Evolutionary conservation across 2,329 filamentous ascomycete species (phyloP), one percentile per base, ranked within the genome.

Genomic region (Zelopaecilomyces penicillatus): DNA sequence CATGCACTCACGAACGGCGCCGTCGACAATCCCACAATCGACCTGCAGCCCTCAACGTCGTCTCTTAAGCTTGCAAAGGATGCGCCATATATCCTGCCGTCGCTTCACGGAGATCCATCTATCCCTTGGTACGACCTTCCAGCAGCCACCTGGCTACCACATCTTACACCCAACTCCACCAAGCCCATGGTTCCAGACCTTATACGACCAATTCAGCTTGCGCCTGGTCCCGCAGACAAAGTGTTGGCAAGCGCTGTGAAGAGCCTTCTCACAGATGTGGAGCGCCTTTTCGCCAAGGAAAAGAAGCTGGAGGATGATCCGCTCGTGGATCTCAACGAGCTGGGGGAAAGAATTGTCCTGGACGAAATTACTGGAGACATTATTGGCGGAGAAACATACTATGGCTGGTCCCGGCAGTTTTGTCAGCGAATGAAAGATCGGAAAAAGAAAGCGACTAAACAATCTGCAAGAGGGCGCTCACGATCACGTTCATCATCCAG

Each of bases 361-460:
- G 80, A 88, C 53, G 78, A 83, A 52, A 66, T 78, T n/a, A 83
- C 78, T 0, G 82, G 82, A 0, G 78, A 84, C 3, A 65, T 82
- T 2, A 60, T 82, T 5, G 71, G 74, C 5, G 82, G 82, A 1
- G 82, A 87, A 50, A 87, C 85, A 1, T 94, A 94, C 61, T 94
- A 94, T 59, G 89, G 88, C 49, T 95, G 89, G 89, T 91, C 87
- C 5, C 75, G 78, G 34, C 70, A 71, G 1, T 93, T 95, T 54
- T 94, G 87, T 59, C 73, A 87, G 52, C 85, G 84, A 57, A 93
- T 93, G 84, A 87, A 83, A 64, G 66, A 71, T 41, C 70, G 75
- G 33, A 64, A 60, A 29, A 66, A 60, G 37, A 69, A 65, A 44
- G 37, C 31, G 3, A 42, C 43, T 11, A 49, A 48, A 33, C 47